Percentiles rank a stretch among this genome's conserved stretches.
Evolutionary conservation across 1,284 basidiomycete species (phyloP).

Genomic region (Irpex rosettiformis): DNA sequence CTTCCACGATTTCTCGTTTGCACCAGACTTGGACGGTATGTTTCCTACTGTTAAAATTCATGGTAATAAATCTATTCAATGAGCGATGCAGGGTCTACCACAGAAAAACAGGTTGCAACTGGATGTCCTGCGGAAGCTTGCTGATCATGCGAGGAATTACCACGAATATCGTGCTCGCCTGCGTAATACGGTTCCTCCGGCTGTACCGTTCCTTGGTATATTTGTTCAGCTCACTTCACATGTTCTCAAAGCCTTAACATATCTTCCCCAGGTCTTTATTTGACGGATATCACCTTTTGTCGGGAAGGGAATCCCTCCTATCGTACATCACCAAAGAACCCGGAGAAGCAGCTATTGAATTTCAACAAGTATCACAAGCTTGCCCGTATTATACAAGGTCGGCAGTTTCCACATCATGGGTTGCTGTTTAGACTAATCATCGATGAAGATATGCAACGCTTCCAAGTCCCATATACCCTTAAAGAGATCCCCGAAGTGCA

Average conservation of each 20-base stretch:
- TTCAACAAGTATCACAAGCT: slow-evolving; percentile 95
- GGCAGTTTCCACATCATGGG: slow-evolving; percentile 5
- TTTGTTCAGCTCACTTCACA: neutral
- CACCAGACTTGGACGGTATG: slow-evolving; percentile 89
- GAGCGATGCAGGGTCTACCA: slow-evolving; percentile 62
- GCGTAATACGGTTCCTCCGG: slow-evolving; percentile 81
- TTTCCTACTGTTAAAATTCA: slow-evolving; percentile 17
- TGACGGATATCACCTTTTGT: slow-evolving; percentile 94
- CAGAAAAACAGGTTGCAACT: slow-evolving; percentile 83
- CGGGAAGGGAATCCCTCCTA: slow-evolving; percentile 91
- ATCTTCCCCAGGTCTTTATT: slow-evolving; percentile 67
- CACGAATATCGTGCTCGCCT: slow-evolving; percentile 86
- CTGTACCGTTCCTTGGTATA: slow-evolving; percentile 87
- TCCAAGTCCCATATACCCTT: slow-evolving; percentile 84
- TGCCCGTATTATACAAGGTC: slow-evolving; percentile 83
- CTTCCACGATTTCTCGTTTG: slow-evolving; percentile 88
- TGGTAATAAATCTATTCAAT: neutral
- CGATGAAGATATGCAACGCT: slow-evolving; percentile 83
- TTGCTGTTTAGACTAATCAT: neutral
- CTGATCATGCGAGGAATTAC: slow-evolving; percentile 90
- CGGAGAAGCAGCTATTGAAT: slow-evolving; percentile 85
- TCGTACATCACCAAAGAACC: slow-evolving; percentile 74
- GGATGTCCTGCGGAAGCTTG: slow-evolving; percentile 79
- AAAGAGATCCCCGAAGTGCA: slow-evolving; percentile 85
- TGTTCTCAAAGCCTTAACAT: too few relatives aligned